These are phyloP conservation scores for Rhodotorula sp. DNA, from an alignment of 1,284 basidiomycete species.

Conservation along the genomic window DNA sequence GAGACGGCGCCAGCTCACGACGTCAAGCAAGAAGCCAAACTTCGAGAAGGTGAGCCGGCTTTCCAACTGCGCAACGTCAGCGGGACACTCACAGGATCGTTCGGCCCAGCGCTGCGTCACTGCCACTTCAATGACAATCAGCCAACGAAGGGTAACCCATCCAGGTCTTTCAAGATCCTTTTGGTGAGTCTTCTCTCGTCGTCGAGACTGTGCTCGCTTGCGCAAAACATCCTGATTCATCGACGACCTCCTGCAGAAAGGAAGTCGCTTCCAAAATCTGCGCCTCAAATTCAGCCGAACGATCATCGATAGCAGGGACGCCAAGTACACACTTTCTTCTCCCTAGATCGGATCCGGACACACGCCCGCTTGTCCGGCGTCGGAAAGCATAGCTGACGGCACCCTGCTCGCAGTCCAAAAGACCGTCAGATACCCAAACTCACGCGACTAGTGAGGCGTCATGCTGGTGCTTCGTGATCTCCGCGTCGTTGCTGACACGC, in stretches of 20 bases:
- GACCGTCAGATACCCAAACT: no score
- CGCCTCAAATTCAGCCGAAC: not conserved
- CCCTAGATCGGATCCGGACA: no score
- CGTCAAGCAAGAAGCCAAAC: not conserved
- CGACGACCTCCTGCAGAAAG: not conserved
- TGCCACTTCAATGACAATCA: not conserved
- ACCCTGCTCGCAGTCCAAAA: no score
- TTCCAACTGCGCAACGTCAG: not conserved
- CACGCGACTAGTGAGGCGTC: not conserved
- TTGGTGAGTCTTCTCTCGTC: not conserved
- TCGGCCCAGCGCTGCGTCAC: not conserved
- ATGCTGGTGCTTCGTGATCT: not conserved
- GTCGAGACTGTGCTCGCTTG: not conserved
- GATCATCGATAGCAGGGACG: not conserved
- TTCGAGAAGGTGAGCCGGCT: not conserved
- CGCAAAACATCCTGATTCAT: not conserved
- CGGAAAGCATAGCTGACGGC: no score
- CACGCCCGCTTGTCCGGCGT: no score
- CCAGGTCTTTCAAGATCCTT: not conserved
- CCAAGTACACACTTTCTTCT: no score
- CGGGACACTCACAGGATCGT: not conserved
- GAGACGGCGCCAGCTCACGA: not conserved
- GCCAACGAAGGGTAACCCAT: not conserved
- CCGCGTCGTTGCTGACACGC: not conserved
- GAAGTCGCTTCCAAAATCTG: not conserved